Percentiles rank a stretch among this genome's conserved stretches.
Evolutionary conservation across 2,329 filamentous ascomycete species (phyloP).

Genomic region (Colletotrichum cordylinicola): DNA sequence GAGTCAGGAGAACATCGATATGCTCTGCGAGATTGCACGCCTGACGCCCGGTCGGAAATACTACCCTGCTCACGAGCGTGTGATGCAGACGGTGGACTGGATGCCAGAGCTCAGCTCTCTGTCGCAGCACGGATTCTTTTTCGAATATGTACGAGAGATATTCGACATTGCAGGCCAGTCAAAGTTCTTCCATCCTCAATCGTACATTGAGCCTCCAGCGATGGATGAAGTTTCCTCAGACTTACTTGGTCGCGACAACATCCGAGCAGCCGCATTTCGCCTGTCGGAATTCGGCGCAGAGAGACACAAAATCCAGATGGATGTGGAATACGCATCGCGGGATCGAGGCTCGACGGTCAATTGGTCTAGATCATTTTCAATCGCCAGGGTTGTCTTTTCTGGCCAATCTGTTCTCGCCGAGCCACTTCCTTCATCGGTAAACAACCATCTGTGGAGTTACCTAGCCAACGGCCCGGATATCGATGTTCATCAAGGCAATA

Average conservation of each 20-base stretch:
- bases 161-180: conserved; percentile 30
- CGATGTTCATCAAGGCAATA: too few relatives aligned
- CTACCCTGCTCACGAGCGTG: conserved; percentile 45
- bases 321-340: conserved; percentile 16
- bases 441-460: too few relatives aligned
- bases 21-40: conserved; percentile 41
- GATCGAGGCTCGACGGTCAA: background rate
- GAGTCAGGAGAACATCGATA: conserved; percentile 32
- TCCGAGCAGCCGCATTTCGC: conserved; percentile 46
- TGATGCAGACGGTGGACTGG: conserved; percentile 58
- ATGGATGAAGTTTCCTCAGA: background rate
- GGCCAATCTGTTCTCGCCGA: too few relatives aligned
- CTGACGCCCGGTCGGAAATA: conserved; percentile 49
- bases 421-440: too few relatives aligned
- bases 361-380: background rate
- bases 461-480: too few relatives aligned
- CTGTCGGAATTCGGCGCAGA: conserved; percentile 33
- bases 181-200: background rate
- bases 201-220: background rate
- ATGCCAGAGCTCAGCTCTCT: conserved; percentile 37
- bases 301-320: background rate
- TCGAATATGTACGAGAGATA: conserved; percentile 37
- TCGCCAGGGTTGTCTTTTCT: background rate
- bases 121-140: conserved; percentile 51
- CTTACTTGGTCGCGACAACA: conserved; percentile 25